Evolutionary conservation across 169 alveolate genomes (phyloP), one percentile per base, ranked within the genome.

Genomic region (Plasmodium coatneyi): DNA sequence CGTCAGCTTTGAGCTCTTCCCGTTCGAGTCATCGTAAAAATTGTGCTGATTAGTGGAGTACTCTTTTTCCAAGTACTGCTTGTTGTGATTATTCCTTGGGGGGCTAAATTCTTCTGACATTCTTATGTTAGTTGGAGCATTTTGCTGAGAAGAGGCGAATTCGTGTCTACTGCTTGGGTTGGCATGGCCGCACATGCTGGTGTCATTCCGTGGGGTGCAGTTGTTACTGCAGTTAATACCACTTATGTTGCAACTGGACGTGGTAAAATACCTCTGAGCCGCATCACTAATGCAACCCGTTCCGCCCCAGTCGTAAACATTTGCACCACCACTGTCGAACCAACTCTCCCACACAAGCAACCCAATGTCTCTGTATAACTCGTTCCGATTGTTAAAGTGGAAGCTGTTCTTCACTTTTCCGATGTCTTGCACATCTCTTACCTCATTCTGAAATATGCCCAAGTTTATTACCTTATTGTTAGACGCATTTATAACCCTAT

Each of bases 401-500:
- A 43, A 41, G 25, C 22, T 74, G 79, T 49, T 71, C 39, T 46
- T 49, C 16, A 5, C 36, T 46, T 9, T 43, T 46, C 56, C 56
- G 22, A 25, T 30, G 36, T 60, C 46, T 19, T 28, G 70, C 46
- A 70, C 70, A 60, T 70, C 72, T 7, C 34, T n/a, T 49, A 10
- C 2, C 16, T 83, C n/a, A 34, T 39, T 83, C 70, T 66, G 66
- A 83, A 70, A 66, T 32, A 22, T 36, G 9, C 28, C 52, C 49
- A 71, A 7, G 22, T 66, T 32, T n/a, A 25, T 52, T 66, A 66
- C 28, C 28, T 71, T 71, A 60, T 60, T 60, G 30, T 22, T 70
- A 83, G 82, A 83, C 28, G 92, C 19, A 7, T 70, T 60, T 70
- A 66, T 28, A n/a, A 39, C 19, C 43, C 52, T 83, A 83, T 70